phyloP scores from a whole-genome alignment of 371 early-diverging fungal genomes.

The Rhizopus stolonifer region DNA sequence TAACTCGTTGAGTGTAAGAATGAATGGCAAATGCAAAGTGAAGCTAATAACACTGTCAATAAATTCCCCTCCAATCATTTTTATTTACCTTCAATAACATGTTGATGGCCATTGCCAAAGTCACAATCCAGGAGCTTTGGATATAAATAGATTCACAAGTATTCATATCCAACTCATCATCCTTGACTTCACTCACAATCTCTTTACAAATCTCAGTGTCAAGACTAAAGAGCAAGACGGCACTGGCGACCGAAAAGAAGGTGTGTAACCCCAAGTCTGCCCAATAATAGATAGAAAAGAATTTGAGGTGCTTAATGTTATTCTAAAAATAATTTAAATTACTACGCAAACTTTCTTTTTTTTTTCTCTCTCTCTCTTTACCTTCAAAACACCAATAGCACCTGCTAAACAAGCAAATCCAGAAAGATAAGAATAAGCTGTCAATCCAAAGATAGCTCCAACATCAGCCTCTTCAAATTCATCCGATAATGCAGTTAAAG shows the following conservation, averaged over 20 bases:
- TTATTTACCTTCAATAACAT: conserved; percentile 36
- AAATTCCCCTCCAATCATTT: not conserved
- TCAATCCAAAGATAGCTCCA: conserved; percentile 33
- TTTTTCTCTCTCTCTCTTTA: conserved; percentile 10
- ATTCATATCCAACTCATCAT: conserved; percentile 38
- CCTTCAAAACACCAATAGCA: conserved; percentile 44
- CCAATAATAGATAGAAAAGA: conserved; percentile 42
- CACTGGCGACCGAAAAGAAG: conserved; percentile 38
- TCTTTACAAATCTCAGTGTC: conserved; percentile 39
- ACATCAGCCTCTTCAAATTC: conserved; percentile 31
- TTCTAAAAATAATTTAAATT: conserved; percentile 25
- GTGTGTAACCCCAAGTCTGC: conserved; percentile 42
- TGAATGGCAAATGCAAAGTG: conserved; percentile 49
- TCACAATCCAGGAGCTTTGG: conserved; percentile 33
- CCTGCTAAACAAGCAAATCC: conserved; percentile 41
- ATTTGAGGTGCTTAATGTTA: conserved; percentile 39
- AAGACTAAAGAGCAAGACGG: conserved; percentile 33
- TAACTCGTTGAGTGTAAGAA: conserved; percentile 28
- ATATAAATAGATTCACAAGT: conserved; percentile 36
- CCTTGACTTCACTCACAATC: conserved; percentile 31
- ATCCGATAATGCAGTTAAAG: conserved; percentile 31
- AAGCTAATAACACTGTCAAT: conserved; percentile 20
- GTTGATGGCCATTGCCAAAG: conserved; percentile 37
- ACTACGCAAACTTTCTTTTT: not conserved
- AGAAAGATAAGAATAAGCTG: conserved; percentile 39